Conservation (phyloP, 2,329 filamentous ascomycete genomes). For the Neurospora sp. region DNA sequence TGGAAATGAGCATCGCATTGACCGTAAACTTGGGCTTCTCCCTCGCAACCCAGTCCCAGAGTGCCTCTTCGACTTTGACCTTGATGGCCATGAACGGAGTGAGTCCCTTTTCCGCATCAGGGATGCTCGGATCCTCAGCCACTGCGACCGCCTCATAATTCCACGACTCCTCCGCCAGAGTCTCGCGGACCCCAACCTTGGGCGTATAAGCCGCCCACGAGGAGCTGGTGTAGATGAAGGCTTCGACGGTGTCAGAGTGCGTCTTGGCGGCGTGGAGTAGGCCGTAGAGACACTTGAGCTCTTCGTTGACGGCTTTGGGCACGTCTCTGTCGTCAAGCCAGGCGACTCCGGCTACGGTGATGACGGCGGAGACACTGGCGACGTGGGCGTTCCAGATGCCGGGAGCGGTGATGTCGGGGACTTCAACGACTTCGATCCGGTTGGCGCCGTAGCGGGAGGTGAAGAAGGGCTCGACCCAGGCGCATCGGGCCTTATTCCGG, state of each 20-base stretch:
- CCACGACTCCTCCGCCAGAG: constrained; percentile 17
- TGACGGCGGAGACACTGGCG: constrained; percentile 14
- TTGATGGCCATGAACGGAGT: constrained; percentile 22
- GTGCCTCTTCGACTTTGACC: constrained; percentile 17
- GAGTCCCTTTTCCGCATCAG: constrained; percentile 14
- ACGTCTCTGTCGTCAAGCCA: constrained; percentile 15
- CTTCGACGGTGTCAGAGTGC: constrained; percentile 14
- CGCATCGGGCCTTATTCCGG: constrained; percentile 20
- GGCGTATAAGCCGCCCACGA: constrained; percentile 22
- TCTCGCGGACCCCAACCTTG: constrained; percentile 10
- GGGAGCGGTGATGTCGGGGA: constrained; percentile 17
- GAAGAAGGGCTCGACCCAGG: constrained; percentile 18
- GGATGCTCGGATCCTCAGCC: constrained; percentile 5
- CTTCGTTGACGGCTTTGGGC: constrained; percentile 13
- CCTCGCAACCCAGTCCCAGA: constrained; percentile 22
- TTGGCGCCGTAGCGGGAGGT: constrained; percentile 15
- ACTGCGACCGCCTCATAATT: constrained; percentile 20
- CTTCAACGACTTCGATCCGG: constrained; percentile 20
- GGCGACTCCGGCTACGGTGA: constrained; percentile 16
- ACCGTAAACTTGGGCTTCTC: constrained; percentile 21
- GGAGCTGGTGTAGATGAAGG: constrained; percentile 22
- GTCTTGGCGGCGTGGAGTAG: constrained; percentile 5
- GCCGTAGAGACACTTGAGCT: background rate
- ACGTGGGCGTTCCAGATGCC: constrained; percentile 15
- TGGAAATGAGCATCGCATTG: constrained; percentile 22